phyloP scores from a whole-genome alignment of 2,329 filamentous ascomycete genomes.

The Aspergillus ruber region DNA sequence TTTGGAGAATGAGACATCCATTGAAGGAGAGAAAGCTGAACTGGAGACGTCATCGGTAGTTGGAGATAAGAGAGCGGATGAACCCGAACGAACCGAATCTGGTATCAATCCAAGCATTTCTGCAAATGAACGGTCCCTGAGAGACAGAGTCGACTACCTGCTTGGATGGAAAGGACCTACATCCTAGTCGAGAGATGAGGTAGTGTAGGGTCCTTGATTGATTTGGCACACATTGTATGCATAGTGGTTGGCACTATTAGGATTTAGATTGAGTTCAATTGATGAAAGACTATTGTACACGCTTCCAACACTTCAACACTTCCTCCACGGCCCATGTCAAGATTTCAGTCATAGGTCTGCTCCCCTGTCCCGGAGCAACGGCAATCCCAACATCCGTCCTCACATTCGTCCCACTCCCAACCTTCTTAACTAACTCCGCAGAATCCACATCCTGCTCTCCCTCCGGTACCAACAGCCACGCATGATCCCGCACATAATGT shows the following conservation, averaged over 20 bases:
- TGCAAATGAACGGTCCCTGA: constrained; percentile 7
- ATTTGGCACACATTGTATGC: neutral
- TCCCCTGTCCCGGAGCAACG: constrained; percentile 46
- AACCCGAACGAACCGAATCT: neutral
- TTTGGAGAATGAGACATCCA: too few species aligned
- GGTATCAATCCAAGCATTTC: neutral
- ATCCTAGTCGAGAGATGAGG: constrained; percentile 1
- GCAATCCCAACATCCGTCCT: constrained; percentile 42
- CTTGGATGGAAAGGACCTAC: constrained; percentile 28
- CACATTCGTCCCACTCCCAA: constrained; percentile 28
- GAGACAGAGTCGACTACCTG: constrained; percentile 27
- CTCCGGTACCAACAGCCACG: constrained; percentile 67
- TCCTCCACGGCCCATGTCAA: constrained; percentile 63
- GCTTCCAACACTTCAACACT: constrained; percentile 42
- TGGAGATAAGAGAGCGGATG: neutral
- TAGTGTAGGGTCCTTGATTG: too few species aligned
- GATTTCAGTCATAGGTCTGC: constrained; percentile 55
- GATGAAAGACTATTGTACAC: too few species aligned
- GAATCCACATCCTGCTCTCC: constrained; percentile 49
- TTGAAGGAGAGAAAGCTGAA: too few species aligned
- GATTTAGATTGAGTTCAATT: neutral
- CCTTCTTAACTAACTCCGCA: constrained; percentile 23
- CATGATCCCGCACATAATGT: constrained; percentile 77
- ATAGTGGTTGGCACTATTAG: neutral
- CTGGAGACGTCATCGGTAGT: too few species aligned